phyloP scores from a whole-genome alignment of 108 stramenopile species.

The Nitzschia inconspicua region DNA sequence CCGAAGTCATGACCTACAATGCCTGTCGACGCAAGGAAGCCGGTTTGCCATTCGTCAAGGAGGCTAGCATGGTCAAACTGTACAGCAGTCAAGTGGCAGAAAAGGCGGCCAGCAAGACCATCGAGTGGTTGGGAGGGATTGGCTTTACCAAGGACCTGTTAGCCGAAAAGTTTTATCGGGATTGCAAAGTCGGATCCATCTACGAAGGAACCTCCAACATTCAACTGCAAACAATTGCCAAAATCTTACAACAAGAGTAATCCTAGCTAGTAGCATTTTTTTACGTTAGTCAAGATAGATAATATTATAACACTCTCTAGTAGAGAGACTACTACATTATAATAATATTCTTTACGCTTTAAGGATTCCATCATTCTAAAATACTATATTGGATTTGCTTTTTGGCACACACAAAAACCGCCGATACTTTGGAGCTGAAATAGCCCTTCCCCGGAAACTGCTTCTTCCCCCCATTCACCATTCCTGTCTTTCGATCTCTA shows the following conservation, averaged over 20 bases:
- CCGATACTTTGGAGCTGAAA: no score
- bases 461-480: no score
- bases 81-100: constrained; percentile 90
- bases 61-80: constrained; percentile 94
- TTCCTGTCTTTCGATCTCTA: no score
- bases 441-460: no score
- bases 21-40: constrained; percentile 88
- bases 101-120: constrained; percentile 71
- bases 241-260: constrained; percentile 30
- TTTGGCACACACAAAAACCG: no score
- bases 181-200: constrained; percentile 95
- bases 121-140: constrained; percentile 94
- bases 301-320: no score
- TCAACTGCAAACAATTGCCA: constrained; percentile 64
- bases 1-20: constrained; percentile 90
- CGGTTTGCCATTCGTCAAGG: constrained; percentile 88
- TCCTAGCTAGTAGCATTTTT: background rate
- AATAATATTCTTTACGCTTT: no score
- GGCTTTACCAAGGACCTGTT: constrained; percentile 89
- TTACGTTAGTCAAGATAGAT: background rate
- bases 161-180: constrained; percentile 94
- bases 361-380: no score
- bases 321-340: no score
- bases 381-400: no score
- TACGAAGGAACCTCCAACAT: constrained; percentile 87